phyloP scores from a whole-genome alignment of 2,329 filamentous ascomycete genomes.

The Stenocarpella maydis region DNA sequence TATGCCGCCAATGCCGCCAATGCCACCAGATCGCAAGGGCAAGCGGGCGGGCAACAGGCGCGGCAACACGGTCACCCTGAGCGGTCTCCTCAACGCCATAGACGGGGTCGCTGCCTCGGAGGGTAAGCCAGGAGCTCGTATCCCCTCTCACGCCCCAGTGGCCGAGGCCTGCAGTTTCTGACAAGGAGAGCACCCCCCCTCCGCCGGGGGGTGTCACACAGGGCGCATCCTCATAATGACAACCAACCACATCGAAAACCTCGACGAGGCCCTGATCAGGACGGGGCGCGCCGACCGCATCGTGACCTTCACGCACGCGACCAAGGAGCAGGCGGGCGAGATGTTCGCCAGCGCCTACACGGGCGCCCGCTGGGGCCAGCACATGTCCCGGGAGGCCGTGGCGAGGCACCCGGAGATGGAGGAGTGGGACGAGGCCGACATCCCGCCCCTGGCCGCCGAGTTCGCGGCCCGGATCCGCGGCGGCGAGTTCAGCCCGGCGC shows the following conservation, averaged over 20 bases:
- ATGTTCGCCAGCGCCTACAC: slow-evolving; percentile 32
- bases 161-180: too few species aligned
- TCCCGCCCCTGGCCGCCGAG: slow-evolving; percentile 7
- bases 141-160: background rate
- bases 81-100: slow-evolving; percentile 32
- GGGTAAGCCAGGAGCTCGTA: background rate
- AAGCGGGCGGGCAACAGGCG: background rate
- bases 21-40: background rate
- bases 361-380: slow-evolving; percentile 29
- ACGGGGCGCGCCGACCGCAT: slow-evolving; percentile 32
- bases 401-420: slow-evolving; percentile 27
- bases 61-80: slow-evolving; percentile 29
- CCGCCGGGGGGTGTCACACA: background rate
- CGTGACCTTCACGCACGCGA: slow-evolving; percentile 29
- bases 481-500: slow-evolving; percentile 30
- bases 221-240: slow-evolving; percentile 35
- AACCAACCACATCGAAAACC: slow-evolving; percentile 32
- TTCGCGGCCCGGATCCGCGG: slow-evolving; percentile 25
- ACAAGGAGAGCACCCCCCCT: background rate
- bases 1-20: background rate
- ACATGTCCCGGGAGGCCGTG: slow-evolving; percentile 16
- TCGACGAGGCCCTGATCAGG: slow-evolving; percentile 33
- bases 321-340: slow-evolving; percentile 28
- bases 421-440: slow-evolving; percentile 31
- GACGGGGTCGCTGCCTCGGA: slow-evolving; percentile 32